These are phyloP conservation scores for Micromonas commoda DNA, from an alignment of 139 green algal species.

Conservation along the genomic window DNA sequence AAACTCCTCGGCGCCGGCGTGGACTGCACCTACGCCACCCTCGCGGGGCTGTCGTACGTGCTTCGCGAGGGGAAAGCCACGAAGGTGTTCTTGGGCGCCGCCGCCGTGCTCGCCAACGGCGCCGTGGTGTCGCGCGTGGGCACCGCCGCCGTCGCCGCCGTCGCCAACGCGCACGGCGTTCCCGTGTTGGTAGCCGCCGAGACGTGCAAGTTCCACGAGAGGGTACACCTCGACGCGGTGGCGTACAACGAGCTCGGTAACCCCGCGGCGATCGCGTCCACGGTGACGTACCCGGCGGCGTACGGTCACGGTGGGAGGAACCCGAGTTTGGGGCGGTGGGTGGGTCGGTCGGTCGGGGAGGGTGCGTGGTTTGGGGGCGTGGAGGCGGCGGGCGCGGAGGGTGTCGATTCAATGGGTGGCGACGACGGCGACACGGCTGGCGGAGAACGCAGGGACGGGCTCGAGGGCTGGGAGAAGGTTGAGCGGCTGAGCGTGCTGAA, in stretches of 20 bases:
- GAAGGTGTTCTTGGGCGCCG: slow-evolving; percentile 83
- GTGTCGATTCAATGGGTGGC: too few species aligned
- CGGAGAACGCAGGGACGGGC: too few species aligned
- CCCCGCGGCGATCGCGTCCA: background rate
- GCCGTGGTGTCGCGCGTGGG: slow-evolving; percentile 75
- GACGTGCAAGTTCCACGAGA: slow-evolving; percentile 93
- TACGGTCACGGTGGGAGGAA: background rate
- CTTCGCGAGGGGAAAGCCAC: slow-evolving; percentile 59
- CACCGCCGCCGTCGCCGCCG: slow-evolving; percentile 74
- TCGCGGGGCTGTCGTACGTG: slow-evolving; percentile 67
- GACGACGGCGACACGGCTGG: too few species aligned
- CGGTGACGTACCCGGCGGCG: background rate
- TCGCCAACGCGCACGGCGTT: slow-evolving; percentile 45
- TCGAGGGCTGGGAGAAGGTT: slow-evolving; percentile 26
- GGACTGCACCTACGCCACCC: slow-evolving; percentile 36
- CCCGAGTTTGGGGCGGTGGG: too few species aligned
- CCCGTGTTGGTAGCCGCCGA: slow-evolving; percentile 89
- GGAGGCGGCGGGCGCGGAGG: background rate
- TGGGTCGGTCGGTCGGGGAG: too few species aligned
- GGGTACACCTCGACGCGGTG: slow-evolving; percentile 66
- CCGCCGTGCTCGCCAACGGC: slow-evolving; percentile 86
- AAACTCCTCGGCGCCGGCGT: slow-evolving; percentile 43
- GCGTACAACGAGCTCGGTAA: slow-evolving; percentile 88
- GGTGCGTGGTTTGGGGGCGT: too few species aligned
- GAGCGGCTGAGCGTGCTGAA: slow-evolving; percentile 63